Base-by-base conservation (phyloP, 768 basidiomycete genomes). In the Boletus insuetus region DNA sequence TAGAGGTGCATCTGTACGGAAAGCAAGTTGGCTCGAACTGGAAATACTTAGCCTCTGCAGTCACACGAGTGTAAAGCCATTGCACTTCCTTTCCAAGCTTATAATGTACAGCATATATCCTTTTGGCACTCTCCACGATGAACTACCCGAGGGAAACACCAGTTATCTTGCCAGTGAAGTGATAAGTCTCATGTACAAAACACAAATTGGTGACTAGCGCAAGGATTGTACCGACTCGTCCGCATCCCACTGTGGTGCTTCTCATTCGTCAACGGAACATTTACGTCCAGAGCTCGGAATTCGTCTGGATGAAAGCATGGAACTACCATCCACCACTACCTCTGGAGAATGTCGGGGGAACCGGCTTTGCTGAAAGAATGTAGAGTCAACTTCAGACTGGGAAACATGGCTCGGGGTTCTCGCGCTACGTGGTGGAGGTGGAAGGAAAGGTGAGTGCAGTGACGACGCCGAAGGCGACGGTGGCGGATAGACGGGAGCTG, bases 1-100 rank as follows among this genome's bases (percentile, higher is more conserved):
- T 91, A 86, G 45, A 93, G 78, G 73, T 89, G 81, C 91, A 93
- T 93, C 22, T 41, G 34, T 32, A 34, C n/a, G 31, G 26, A 37
- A 46, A 39, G 22, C 10, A 13, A 44, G 24, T 20, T 22, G 38
- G 16, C 46, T 26, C 39, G 53, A 37, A 32, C 41, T 43, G 8
- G 42, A 19, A 10, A 46, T 53, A n/a, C n/a, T n/a, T n/a, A 16
- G 6, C 20, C 24, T 6, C 6, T 20, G 44, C 39, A 14, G 42
- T 56, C 55, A 37, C 53, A 24, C 55, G 38, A 29, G 29, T 9
- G 29, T 29, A 29, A 29, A 1, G 26, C 8, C n/a, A n/a, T n/a
- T n/a, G n/a, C n/a, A n/a, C n/a, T n/a, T n/a, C n/a, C n/a, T n/a
- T n/a, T n/a, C n/a, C 26, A 26, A 22, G 22, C 22, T 3, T 22